phyloP scores from a whole-genome alignment of 2,329 filamentous ascomycete genomes.

The Emergomyces orientalis region DNA sequence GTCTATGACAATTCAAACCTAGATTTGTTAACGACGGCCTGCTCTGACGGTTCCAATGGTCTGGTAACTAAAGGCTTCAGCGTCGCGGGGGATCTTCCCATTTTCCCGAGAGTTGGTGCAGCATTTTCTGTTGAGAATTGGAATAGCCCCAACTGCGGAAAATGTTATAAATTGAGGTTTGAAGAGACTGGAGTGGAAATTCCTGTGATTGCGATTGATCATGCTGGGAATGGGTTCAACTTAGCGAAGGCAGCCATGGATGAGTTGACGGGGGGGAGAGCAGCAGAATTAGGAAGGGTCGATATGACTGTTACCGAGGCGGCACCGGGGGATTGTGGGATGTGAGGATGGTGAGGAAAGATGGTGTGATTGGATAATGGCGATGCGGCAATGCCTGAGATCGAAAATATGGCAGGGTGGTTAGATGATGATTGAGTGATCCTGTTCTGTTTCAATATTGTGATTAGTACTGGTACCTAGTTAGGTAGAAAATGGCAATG shows the following conservation, averaged over 20 bases:
- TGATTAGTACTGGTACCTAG: background rate
- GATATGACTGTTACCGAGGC: conserved; percentile 10
- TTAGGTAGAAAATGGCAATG: conserved; percentile 27
- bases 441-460: background rate
- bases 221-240: conserved; percentile 38
- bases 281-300: conserved; percentile 31
- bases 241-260: conserved; percentile 43
- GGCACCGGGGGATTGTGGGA: background rate
- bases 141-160: conserved; percentile 43
- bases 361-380: background rate
- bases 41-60: conserved; percentile 31
- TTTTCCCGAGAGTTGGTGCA: conserved; percentile 43
- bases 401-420: background rate
- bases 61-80: conserved; percentile 25
- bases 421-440: background rate
- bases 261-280: conserved; percentile 39
- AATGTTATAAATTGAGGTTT: conserved; percentile 45
- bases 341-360: background rate
- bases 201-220: conserved; percentile 43
- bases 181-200: conserved; percentile 35
- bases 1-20: conserved; percentile 56
- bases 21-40: conserved; percentile 45
- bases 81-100: conserved; percentile 38
- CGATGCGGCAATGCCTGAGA: background rate
- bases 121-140: conserved; percentile 40